Base-by-base conservation (phyloP, 1,284 basidiomycete genomes). In the Wallemia ichthyophaga region DNA sequence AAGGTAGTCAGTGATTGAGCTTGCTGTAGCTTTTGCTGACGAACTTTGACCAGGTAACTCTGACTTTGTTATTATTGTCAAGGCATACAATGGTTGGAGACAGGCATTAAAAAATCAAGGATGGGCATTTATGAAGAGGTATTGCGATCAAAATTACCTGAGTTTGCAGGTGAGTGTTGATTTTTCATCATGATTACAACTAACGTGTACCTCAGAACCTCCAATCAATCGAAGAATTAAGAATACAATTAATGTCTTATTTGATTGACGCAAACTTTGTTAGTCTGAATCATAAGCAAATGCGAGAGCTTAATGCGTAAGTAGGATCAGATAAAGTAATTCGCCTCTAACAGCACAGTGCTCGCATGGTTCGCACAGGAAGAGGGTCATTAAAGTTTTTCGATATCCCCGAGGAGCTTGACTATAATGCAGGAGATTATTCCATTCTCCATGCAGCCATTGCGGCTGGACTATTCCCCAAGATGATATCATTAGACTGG, bases 11-110 rank as follows among this genome's bases (percentile, higher is more conserved):
- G 56, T 32, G 24, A 26, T 31, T 3, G 17, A 24, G 23, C 58
- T 54, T 63, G 17, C 61, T 59, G n/a, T 33, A n/a, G 1, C 28
- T 15, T n/a, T 27, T 27, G 15, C 56, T 61, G 32, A 62, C 25
- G 5, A 13, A 0, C 32, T 32, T 58, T 19, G 27, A 27, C 17
- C 64, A 86, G 88, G 86, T 62, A 85, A 94, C 69, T 91, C 84
- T n/a, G 92, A 99, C 69, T 98, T 99, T 68, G 67, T 95, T 63
- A 94, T 91, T 0, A 78, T 92, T 54, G 87, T 89, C 66, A 84
- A 89, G 64, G 89, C 84, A 0, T 98, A 91, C 70, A 73, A 79
- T 9, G 81, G 79, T 62, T 98, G 92, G 89, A 76, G 88, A 21
- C 75, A 78, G 61, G 82, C 82, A n/a, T 82, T 77, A 23, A 73